Evolutionary conservation across 257 asterid genomes (phyloP), one percentile per base, ranked within the genome.

Genomic region (Primulina tabacum): DNA sequence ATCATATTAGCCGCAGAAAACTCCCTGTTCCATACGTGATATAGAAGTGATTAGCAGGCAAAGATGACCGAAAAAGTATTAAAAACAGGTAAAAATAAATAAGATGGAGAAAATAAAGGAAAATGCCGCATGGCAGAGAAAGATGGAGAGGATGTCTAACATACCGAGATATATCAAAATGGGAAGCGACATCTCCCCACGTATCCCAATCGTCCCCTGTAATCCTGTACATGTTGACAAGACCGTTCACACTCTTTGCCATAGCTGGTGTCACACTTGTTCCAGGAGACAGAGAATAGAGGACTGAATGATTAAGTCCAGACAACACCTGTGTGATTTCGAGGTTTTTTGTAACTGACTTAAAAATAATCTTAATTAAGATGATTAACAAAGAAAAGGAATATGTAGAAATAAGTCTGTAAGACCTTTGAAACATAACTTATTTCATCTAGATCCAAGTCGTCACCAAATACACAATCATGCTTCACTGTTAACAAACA

Each of bases 151-250:
- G 65, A 60, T 30, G 56, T 29, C 2, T 33, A 64, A 67, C 33
- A 24, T 88, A 94, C 99, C 24, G 73, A 16, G 89, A 53, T 78
- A 94, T 77, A 67, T 87, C 84, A 74, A 94, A 91, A 79, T 94
- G 99, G 38, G 88, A 70, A 29, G 83, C 75, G 28, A 94, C 89
- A 71, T 94, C 97, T 59, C 55, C 75, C 99, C 99, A 94, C 7
- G 76, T 66, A 88, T 94, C 99, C 99, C 99, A 94, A 74, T 94
- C 99, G 73, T 94, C 99, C 37, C 95, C 99, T 0, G 97, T 91
- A 67, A 91, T 68, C 76, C 99, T 77, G 63, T 94, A 94, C 99
- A 91, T 94, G 85, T 94, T 91, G 62, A 86, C 97, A 67, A 89
- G 87, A 56, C 85, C 80, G 59, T 71, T 84, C 9, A 94, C 85